phyloP scores from a whole-genome alignment of 345 rosid species.

The Combretum micranthum region DNA sequence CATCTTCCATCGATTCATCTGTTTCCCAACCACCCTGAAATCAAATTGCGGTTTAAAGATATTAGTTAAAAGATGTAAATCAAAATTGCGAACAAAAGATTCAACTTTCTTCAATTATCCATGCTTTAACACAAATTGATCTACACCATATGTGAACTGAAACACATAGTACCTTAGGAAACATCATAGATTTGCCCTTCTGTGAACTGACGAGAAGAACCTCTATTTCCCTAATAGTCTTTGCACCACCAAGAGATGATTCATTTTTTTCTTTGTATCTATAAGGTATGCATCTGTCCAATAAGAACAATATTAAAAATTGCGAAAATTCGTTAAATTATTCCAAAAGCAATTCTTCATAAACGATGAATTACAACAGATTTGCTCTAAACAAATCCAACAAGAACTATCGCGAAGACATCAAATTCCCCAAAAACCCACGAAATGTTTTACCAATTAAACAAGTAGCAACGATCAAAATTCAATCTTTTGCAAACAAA shows the following conservation, averaged over 20 bases:
- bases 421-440: no score
- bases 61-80: no score
- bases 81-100: no score
- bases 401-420: no score
- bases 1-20: slow-evolving; percentile 44
- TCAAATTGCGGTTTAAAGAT: neutral
- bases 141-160: no score
- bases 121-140: no score
- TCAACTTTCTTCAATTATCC: no score
- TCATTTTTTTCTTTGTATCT: slow-evolving; percentile 21
- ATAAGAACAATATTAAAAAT: neutral
- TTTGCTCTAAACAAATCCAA: no score
- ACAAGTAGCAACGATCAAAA: neutral
- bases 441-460: no score
- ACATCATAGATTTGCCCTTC: slow-evolving; percentile 44
- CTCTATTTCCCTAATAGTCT: slow-evolving; percentile 22
- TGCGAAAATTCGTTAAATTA: neutral
- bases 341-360: neutral
- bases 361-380: neutral
- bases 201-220: slow-evolving; percentile 55
- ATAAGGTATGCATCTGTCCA: slow-evolving; percentile 56
- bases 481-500: neutral
- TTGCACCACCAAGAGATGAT: slow-evolving; percentile 8
- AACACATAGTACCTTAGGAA: slow-evolving; percentile 42
- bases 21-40: slow-evolving; percentile 65